Base-by-base conservation (phyloP, 208 protist genomes). In the Tetramitus jugosus region DNA sequence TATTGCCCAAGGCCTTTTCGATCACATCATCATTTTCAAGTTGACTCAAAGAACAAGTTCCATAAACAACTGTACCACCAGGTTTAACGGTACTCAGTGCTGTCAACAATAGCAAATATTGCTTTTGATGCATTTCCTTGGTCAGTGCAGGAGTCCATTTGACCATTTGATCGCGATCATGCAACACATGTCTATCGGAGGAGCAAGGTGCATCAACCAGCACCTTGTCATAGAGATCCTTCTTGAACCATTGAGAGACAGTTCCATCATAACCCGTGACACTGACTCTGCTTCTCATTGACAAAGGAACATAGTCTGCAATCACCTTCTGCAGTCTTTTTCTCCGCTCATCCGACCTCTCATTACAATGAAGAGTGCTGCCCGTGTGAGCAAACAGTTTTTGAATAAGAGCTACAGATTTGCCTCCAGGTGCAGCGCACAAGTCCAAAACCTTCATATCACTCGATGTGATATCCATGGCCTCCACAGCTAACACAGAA, bases 281-380 rank as follows among this genome's bases (percentile, higher is more conserved):
- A 69, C 20, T 45, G 10, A 76, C 71, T 86, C 85, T 53, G 83
- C 84, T 0, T 90, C 82, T 72, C 81, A 90, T 62, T 91, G 91
- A 0, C 76, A 65, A 26, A 26, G 64, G 37, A 26, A 45, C 64
- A 20, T 69, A 69, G 10, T 39, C 64, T 45, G 35, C 20, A 45
- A 69, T 45, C 14, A 45, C 20, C 20, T 20, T 39, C 64, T 69
- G 10, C 20, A 69, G 20, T 39, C 20, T 39, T 45, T 10, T 20
- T 26, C 20, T 39, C 20, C 64, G 64, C 20, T 10, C 37, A 39
- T 20, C 20, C 14, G 10, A 10, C 20, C 10, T 10, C 20, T 69
- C 64, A 20, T 69, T 69, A 20, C 35, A 45, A 10, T 49, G 37
- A 20, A 69, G 64, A 26, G 40, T 39, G n/a, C n/a, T n/a, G 37